These are phyloP conservation scores for Paraconiothyrium brasiliense DNA, from an alignment of 2,329 filamentous ascomycete species.

Conservation along the genomic window DNA sequence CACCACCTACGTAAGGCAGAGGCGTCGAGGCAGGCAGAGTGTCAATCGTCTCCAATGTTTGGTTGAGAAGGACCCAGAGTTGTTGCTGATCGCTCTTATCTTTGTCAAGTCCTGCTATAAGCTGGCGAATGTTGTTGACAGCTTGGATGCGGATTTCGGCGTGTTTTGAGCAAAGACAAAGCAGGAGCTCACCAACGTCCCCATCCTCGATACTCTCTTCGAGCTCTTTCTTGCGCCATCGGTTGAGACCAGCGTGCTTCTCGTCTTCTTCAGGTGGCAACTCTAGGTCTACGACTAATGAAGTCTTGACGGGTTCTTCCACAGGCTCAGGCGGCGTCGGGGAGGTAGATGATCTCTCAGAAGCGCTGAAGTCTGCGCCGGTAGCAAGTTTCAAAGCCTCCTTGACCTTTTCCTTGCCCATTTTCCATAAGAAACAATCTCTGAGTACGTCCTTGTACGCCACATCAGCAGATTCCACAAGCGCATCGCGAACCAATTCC, in stretches of 20 bases:
- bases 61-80: slow-evolving; percentile 80
- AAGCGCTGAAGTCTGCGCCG: slow-evolving; percentile 47
- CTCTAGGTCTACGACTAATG: slow-evolving; percentile 38
- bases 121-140: slow-evolving; percentile 72
- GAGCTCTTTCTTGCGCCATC: slow-evolving; percentile 79
- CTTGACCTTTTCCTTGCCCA: slow-evolving; percentile 49
- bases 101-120: slow-evolving; percentile 63
- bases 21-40: slow-evolving; percentile 42
- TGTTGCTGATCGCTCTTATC: slow-evolving; percentile 80
- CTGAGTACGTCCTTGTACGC: slow-evolving; percentile 44
- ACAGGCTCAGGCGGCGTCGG: slow-evolving; percentile 30
- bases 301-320: slow-evolving; percentile 21
- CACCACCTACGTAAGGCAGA: slow-evolving; percentile 77
- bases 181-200: slow-evolving; percentile 73
- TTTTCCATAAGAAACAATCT: slow-evolving; percentile 49
- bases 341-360: slow-evolving; percentile 42
- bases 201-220: slow-evolving; percentile 84
- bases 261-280: slow-evolving; percentile 53
- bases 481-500: slow-evolving; percentile 35
- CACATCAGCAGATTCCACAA: slow-evolving; percentile 38
- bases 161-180: slow-evolving; percentile 79
- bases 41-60: slow-evolving; percentile 76
- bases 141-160: slow-evolving; percentile 82
- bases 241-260: slow-evolving; percentile 59
- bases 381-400: slow-evolving; percentile 45